These are phyloP conservation scores for Aspergillus ochraceoroseus DNA, from an alignment of 2,329 filamentous ascomycete species.

Conservation along the genomic window DNA sequence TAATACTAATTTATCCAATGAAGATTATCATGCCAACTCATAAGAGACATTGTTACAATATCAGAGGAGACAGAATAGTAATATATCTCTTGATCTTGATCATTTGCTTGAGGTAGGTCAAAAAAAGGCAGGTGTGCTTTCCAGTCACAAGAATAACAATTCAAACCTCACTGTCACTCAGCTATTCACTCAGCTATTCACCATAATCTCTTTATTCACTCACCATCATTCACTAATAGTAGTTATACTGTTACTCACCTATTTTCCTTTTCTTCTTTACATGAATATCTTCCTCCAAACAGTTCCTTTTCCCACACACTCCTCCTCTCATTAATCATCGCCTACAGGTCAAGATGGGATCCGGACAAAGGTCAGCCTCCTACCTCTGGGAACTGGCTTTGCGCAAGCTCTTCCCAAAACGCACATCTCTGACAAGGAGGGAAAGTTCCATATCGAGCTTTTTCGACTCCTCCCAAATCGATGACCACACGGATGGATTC, in stretches of 20 bases:
- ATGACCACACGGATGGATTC: constrained; percentile 22
- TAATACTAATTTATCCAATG: no score
- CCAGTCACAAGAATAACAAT: no score
- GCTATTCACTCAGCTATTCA: no score
- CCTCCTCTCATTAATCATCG: background rate
- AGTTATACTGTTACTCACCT: no score
- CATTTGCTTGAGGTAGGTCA: no score
- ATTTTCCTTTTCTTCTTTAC: background rate
- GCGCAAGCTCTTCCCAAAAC: constrained; percentile 19
- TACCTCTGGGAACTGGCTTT: constrained; percentile 18
- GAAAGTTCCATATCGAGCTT: constrained; percentile 3
- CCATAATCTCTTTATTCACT: no score
- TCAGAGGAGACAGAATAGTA: no score
- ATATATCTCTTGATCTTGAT: no score
- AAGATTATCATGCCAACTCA: no score
- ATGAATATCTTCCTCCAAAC: background rate
- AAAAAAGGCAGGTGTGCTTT: no score
- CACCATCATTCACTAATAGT: no score
- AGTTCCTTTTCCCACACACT: background rate
- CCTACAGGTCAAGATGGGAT: constrained; percentile 6
- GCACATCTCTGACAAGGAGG: constrained; percentile 7
- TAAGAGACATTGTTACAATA: no score
- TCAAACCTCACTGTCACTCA: background rate
- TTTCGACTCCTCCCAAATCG: constrained; percentile 9
- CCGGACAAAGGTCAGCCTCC: constrained; percentile 15